Percentiles rank a stretch among this genome's conserved stretches.
Conservation (phyloP, 306 rosid genomes). For the Cucumis hystrix region DNA sequence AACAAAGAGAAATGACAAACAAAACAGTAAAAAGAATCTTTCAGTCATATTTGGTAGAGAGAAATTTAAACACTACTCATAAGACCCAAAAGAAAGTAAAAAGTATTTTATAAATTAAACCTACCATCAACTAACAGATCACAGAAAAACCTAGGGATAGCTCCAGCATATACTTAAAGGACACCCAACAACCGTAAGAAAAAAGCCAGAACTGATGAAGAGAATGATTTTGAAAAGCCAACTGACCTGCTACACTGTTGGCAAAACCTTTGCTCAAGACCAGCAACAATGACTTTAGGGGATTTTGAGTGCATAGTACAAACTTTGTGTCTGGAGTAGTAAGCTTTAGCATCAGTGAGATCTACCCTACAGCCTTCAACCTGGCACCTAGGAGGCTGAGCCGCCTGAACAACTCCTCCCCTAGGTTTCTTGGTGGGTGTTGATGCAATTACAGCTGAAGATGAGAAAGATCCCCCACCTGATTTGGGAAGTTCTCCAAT, state of each 20-base stretch:
- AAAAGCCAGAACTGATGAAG: not conserved
- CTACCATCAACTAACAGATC: not conserved
- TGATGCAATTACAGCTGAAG: conserved; percentile 8
- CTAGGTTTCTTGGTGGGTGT: conserved; percentile 37
- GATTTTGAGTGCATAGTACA: conserved; percentile 78
- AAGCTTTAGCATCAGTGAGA: conserved; percentile 76
- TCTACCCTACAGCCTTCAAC: conserved; percentile 81
- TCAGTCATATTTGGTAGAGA: not conserved
- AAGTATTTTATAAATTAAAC: not conserved
- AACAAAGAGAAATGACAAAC: not conserved
- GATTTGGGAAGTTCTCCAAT: conserved; percentile 24
- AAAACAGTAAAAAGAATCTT: not conserved
- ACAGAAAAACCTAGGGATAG: not conserved
- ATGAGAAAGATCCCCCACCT: conserved; percentile 18
- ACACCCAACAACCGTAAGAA: not conserved
- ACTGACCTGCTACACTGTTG: conserved; percentile 88
- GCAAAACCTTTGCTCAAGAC: conserved; percentile 81
- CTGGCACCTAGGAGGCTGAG: conserved; percentile 81
- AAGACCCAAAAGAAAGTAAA: not conserved
- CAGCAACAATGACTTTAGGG: conserved; percentile 61
- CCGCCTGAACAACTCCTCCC: conserved; percentile 23
- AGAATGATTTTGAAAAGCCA: not conserved
- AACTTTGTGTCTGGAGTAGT: conserved; percentile 88
- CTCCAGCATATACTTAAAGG: not conserved
- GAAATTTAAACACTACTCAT: not conserved